phyloP scores from a whole-genome alignment of 805 yeast species.

The Zygosaccharomyces kombuchaensis region DNA sequence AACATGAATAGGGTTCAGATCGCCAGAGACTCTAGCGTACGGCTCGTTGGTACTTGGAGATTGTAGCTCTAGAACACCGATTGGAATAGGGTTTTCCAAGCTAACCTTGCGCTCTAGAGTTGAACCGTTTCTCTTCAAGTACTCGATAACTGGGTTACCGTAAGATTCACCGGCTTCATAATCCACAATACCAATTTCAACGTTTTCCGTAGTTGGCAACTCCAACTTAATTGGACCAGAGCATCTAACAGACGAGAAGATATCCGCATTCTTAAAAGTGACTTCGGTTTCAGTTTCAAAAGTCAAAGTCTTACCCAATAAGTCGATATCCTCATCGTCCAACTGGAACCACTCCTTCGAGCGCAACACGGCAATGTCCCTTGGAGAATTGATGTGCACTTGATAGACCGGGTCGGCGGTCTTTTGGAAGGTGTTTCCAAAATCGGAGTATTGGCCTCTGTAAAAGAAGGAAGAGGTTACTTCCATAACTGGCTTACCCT shows the following conservation, averaged over 20 bases:
- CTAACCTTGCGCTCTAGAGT: conserved; percentile 90
- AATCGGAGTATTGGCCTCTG: conserved; percentile 88
- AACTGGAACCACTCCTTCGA: conserved; percentile 98
- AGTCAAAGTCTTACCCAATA: conserved; percentile 74
- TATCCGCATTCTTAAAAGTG: conserved; percentile 68
- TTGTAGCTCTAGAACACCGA: conserved; percentile 56
- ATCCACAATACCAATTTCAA: conserved; percentile 75
- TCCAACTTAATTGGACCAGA: conserved; percentile 82
- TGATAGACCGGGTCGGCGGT: conserved; percentile 83
- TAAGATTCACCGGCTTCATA: conserved; percentile 89
- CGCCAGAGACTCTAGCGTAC: conserved; percentile 96
- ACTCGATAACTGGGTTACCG: conserved; percentile 97
- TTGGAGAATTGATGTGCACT: conserved; percentile 63
- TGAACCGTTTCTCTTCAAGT: conserved; percentile 84
- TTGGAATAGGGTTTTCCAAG: conserved; percentile 87
- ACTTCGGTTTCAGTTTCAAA: conserved; percentile 86
- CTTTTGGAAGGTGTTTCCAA: conserved; percentile 87
- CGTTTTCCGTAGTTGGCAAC: conserved; percentile 84
- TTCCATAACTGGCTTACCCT: conserved; percentile 78
- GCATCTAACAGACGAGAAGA: conserved; percentile 76
- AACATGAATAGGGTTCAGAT: conserved; percentile 97
- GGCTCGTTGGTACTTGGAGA: conserved; percentile 96
- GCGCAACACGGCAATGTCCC: conserved; percentile 87
- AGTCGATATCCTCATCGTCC: conserved; percentile 59
- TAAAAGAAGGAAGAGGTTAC: conserved; percentile 93